phyloP scores from a whole-genome alignment of 169 alveolate species.

The Eimeria maxima region DNA sequence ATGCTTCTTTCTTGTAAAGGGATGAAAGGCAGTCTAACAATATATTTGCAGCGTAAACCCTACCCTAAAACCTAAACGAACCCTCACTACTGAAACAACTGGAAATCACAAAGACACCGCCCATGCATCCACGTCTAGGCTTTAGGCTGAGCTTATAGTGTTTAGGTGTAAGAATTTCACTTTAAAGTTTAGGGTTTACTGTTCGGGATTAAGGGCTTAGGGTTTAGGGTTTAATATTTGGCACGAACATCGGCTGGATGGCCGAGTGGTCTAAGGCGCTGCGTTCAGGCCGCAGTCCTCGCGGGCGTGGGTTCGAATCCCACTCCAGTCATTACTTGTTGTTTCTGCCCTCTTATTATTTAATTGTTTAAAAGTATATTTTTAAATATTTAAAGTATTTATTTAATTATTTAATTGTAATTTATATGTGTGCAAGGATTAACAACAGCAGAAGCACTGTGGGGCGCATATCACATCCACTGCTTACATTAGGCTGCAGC shows the following conservation, averaged over 20 bases:
- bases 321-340: slow-evolving; percentile 88
- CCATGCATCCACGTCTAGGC: neutral
- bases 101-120: neutral
- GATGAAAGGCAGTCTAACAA: too few relatives aligned
- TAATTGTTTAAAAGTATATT: neutral
- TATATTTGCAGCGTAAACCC: neutral
- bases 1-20: too few relatives aligned
- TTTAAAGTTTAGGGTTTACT: neutral
- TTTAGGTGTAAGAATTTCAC: neutral
- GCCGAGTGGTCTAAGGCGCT: slow-evolving; percentile 99
- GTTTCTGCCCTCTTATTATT: too few relatives aligned
- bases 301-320: slow-evolving; percentile 99
- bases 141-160: neutral
- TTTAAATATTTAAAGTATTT: neutral
- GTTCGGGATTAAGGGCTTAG: neutral
- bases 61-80: neutral
- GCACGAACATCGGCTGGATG: slow-evolving; percentile 88
- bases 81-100: neutral
- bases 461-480: neutral
- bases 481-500: neutral
- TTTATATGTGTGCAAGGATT: too few relatives aligned
- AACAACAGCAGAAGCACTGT: neutral
- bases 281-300: slow-evolving; percentile 99
- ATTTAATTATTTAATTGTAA: too few relatives aligned
- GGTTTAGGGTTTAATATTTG: neutral